Evolutionary conservation across 2,329 filamentous ascomycete genomes (phyloP), one percentile per base, ranked within the genome.

Genomic region (Microsporum canis): DNA sequence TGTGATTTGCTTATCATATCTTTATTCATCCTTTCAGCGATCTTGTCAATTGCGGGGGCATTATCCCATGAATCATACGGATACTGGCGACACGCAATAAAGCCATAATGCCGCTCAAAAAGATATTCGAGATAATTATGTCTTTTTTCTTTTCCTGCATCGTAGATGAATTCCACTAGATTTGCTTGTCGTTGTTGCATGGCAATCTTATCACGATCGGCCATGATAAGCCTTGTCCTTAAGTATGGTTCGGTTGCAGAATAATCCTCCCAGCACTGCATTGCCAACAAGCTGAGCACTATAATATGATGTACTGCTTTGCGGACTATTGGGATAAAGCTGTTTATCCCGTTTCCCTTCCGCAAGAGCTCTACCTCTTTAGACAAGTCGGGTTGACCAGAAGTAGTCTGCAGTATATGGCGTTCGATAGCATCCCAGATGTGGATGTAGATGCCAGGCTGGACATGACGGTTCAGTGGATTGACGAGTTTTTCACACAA

Each of bases 361-460:
- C 71, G 66, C 62, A 72, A 45, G 31, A 41, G 61, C 3, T 58
- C n/a, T 8, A 70, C 53, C 31, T 68, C 63, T 1, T 45, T 45
- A 5, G 65, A 61, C 10, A 63, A 27, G 1, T 63, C 17, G 2
- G 33, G 58, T 5, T 60, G 39, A 23, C 67, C 57, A 31, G 23
- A 39, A 12, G 63, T 38, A 45, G 39, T 64, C 60, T 51, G 62
- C 36, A 71, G 55, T 6, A 74, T 61, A 61, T 74, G 72, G 41
- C 71, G 65, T 61, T 72, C 68, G 10, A 75, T 64, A 1, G 71
- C 70, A 49, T 73, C 65, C 66, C 68, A 72, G 7, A 70, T 65
- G 7, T 67, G 64, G 12, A 64, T 45, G 58, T 72, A 71, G 10
- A 73, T 60, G 5, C 70, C 71, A 17, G 68, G 67, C 41, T 67